Base-by-base conservation (phyloP, 140 eudicot species). In the Stevia rebaudiana region DNA sequence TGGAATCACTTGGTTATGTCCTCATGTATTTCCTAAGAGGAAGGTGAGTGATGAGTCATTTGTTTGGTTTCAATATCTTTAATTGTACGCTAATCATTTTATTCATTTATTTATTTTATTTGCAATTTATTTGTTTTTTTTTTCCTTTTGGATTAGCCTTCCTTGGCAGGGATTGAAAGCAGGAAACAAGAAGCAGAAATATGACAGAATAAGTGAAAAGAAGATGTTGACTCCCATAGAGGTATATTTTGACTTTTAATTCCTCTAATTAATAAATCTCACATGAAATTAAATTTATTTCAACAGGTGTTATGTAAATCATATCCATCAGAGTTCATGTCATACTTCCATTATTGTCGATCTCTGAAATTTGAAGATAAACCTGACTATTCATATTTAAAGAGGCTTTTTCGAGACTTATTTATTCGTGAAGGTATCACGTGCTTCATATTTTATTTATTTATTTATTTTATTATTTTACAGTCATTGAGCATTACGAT, bases 101-200 rank as follows among this genome's bases (percentile, higher is more conserved):
- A 6, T 17, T 57, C 33, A 28, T 57, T 59, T 30, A 3, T 24
- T 57, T n/a, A n/a, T 57, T 59, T 36, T 10, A 23, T 41, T 3
- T 25, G 24, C 19, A 39, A 61, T 36, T 39, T 73, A 25, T 74
- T 12, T 47, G 12, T 49, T 19, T 6, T 67, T 74, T 71, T 59
- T 55, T 49, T 19, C 3, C 59, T 74, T 71, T 59, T 55, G 19
- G 22, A n/a, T 28, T 74, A 92, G 98, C 65, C 96, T 92, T 59
- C 98, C 98, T 0, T 92, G 98, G 98, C 98, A 92, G 69, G 98
- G 98, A 50, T 72, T 87, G 64, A 88, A 80, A 83, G 98, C 95
- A 35, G 95, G 95, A 59, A 92, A 83, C 44, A 92, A 92, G 74
- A 92, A 92, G 79, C 96, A 92, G 84, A 92, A 92, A 72, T 92